Conservation (phyloP, 495 filamentous ascomycete genomes). For the Oidiodendron maius region DNA sequence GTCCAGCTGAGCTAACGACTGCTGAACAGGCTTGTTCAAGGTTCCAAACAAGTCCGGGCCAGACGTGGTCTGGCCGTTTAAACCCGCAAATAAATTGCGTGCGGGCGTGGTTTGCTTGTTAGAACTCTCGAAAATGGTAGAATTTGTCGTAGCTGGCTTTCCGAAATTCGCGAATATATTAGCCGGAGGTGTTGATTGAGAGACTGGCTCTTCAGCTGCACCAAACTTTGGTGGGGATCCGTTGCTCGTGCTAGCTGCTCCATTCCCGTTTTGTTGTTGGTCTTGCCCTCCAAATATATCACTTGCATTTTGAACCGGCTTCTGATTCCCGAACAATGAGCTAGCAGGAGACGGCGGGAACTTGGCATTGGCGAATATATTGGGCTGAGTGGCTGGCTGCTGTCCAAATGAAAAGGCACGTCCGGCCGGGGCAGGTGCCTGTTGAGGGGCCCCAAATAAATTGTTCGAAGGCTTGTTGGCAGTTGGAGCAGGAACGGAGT, state of each 20-base stretch:
- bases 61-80: not conserved
- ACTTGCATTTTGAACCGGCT: not conserved
- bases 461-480: slow-evolving; percentile 8
- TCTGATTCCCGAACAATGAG: slow-evolving; percentile 6
- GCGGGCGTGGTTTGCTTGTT: not conserved
- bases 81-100: not conserved
- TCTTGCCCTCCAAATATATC: not conserved
- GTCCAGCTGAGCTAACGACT: slow-evolving; percentile 4
- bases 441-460: slow-evolving; percentile 1
- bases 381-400: not conserved
- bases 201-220: not conserved
- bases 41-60: slow-evolving; percentile 4
- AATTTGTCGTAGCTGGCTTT: not conserved
- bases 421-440: not conserved
- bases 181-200: not conserved
- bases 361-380: not conserved
- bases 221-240: not conserved
- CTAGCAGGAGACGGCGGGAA: not conserved
- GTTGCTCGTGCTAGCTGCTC: not conserved
- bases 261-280: not conserved
- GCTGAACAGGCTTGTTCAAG: slow-evolving; percentile 15
- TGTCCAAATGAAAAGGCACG: not conserved
- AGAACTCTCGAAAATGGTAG: not conserved
- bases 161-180: slow-evolving; percentile 7
- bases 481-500: slow-evolving; percentile 18